phyloP scores from a whole-genome alignment of 2,329 filamentous ascomycete species.

The Xylaria sp. region DNA sequence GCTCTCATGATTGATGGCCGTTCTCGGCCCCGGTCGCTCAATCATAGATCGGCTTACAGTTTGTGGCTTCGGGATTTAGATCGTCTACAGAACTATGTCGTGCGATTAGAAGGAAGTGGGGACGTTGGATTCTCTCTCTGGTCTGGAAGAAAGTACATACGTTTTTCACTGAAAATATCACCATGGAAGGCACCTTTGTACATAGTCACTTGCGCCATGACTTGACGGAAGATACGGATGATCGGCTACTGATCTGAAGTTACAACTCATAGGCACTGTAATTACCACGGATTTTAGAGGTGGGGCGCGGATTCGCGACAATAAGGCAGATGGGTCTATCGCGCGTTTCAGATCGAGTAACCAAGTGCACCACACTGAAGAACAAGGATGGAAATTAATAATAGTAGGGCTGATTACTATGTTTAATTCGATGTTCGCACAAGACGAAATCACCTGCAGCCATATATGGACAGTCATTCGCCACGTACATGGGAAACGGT shows the following conservation, averaged over 20 bases:
- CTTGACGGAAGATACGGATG: background rate
- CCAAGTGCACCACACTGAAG: background rate
- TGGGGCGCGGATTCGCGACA: constrained; percentile 9
- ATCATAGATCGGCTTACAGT: background rate
- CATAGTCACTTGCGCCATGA: too few relatives aligned
- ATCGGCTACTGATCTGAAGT: background rate
- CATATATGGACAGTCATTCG: too few relatives aligned
- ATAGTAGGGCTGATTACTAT: background rate
- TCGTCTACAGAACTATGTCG: too few relatives aligned
- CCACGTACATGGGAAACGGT: too few relatives aligned
- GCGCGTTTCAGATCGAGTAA: constrained; percentile 23
- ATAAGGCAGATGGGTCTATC: constrained; percentile 1
- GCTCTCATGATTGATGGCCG: constrained; percentile 1
- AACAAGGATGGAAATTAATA: background rate
- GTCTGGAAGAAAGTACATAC: too few relatives aligned
- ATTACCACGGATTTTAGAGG: constrained; percentile 1
- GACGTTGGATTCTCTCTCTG: too few relatives aligned
- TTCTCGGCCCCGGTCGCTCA: background rate
- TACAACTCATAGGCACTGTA: background rate
- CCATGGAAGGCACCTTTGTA: background rate
- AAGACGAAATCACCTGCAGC: too few relatives aligned
- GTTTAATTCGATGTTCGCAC: background rate
- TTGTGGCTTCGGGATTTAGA: background rate
- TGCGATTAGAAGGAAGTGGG: too few relatives aligned
- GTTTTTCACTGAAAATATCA: background rate